Percentiles rank a stretch among this genome's conserved stretches.
Conservation (phyloP, 2,329 filamentous ascomycete genomes). For the Trichoderma hamatum region DNA sequence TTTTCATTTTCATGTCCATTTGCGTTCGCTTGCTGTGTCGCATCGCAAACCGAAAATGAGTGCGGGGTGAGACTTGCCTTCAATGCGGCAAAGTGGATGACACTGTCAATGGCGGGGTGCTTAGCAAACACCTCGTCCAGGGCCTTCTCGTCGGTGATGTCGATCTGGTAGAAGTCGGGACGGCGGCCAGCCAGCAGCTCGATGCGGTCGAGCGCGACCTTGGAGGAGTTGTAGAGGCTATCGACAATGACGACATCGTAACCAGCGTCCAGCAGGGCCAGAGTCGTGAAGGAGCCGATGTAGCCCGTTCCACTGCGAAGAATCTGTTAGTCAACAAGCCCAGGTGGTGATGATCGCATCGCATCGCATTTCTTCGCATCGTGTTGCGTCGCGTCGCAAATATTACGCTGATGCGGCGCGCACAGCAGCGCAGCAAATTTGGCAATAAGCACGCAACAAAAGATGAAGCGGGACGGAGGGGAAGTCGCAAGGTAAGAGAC, state of each 20-base stretch:
- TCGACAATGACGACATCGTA: conserved; percentile 98
- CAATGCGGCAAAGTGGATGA: conserved; percentile 97
- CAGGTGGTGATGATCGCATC: neutral
- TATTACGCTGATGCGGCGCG: neutral
- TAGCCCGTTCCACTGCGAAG: conserved; percentile 86
- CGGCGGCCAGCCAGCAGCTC: conserved; percentile 90
- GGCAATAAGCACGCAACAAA: neutral
- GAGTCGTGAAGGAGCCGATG: conserved; percentile 95
- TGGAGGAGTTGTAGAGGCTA: conserved; percentile 95
- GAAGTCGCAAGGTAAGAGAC: neutral
- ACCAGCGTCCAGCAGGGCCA: conserved; percentile 88
- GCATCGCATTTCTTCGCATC: neutral
- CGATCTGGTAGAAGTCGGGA: conserved; percentile 80
- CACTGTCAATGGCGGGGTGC: conserved; percentile 93
- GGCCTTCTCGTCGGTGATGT: conserved; percentile 82
- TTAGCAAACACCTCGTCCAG: conserved; percentile 86
- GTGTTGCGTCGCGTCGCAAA: neutral
- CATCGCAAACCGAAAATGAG: neutral
- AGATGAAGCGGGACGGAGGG: neutral
- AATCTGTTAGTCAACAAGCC: conserved; percentile 30
- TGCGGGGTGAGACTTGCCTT: conserved; percentile 63
- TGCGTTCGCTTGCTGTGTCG: neutral
- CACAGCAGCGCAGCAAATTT: conserved; percentile 1
- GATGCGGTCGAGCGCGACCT: conserved; percentile 90
- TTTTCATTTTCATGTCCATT: neutral